Percentiles rank a stretch among this genome's conserved stretches.
These are phyloP conservation scores for Erigeron philadelphicus DNA, from an alignment of 140 eudicot species.

Conservation along the genomic window DNA sequence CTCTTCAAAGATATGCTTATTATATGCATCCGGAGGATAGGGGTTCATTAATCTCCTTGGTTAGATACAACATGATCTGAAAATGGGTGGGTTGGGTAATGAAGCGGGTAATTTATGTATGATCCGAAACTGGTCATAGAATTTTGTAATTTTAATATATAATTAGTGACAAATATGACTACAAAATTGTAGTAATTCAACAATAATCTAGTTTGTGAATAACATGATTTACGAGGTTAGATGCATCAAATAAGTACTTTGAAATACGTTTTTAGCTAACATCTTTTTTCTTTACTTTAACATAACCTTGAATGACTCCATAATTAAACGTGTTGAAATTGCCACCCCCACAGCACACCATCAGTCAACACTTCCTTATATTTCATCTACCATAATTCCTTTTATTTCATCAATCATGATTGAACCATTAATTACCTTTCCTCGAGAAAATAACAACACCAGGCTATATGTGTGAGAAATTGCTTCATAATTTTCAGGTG, in stretches of 20 bases:
- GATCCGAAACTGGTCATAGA: too few relatives aligned
- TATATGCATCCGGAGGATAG: neutral
- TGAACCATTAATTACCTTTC: constrained; percentile 43
- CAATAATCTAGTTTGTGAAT: too few relatives aligned
- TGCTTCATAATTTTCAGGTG: constrained; percentile 69
- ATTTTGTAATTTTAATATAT: too few relatives aligned
- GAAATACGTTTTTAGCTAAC: too few relatives aligned
- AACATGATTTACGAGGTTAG: too few relatives aligned
- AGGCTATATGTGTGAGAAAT: constrained; percentile 69
- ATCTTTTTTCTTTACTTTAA: too few relatives aligned
- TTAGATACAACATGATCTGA: neutral
- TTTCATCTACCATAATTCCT: neutral
- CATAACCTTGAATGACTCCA: too few relatives aligned
- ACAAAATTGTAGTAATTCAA: too few relatives aligned
- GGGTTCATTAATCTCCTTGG: neutral
- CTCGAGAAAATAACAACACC: constrained; percentile 56
- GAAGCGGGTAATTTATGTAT: neutral
- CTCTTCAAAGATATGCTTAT: constrained; percentile 4
- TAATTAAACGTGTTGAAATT: too few relatives aligned
- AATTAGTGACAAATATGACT: too few relatives aligned
- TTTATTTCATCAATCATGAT: neutral
- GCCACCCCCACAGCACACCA: too few relatives aligned
- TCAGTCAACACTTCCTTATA: neutral
- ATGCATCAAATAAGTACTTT: too few relatives aligned
- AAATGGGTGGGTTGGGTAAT: neutral